These are phyloP conservation scores for Paramecium pentaurelia DNA, from an alignment of 73 alveolate species.

Conservation along the genomic window DNA sequence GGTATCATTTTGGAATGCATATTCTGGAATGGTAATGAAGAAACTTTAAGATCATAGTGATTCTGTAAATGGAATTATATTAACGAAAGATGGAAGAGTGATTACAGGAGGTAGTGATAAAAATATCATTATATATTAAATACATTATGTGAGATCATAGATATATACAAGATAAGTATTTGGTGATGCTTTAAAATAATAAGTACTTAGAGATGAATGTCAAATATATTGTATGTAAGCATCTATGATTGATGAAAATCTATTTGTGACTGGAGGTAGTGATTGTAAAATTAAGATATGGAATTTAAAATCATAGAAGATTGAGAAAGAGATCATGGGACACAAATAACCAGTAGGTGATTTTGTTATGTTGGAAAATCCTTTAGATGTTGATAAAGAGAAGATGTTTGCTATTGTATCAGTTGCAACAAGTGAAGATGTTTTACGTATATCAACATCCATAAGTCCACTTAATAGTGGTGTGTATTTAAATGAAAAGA, in stretches of 20 bases:
- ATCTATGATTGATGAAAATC: slow-evolving; percentile 46
- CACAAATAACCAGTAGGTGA: slow-evolving; percentile 53
- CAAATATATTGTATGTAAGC: slow-evolving; percentile 17
- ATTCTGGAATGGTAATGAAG: slow-evolving; percentile 33
- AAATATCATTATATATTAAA: neutral
- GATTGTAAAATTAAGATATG: slow-evolving; percentile 55
- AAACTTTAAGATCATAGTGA: neutral
- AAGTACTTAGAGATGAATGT: neutral
- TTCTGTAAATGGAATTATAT: neutral
- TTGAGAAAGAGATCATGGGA: slow-evolving; percentile 48
- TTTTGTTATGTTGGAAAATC: slow-evolving; percentile 55
- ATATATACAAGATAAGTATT: slow-evolving; percentile 15
- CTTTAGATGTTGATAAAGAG: slow-evolving; percentile 40
- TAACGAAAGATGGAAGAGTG: neutral
- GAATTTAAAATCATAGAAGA: slow-evolving; percentile 7
- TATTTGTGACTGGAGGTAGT: slow-evolving; percentile 56
- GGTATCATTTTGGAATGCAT: slow-evolving; percentile 21
- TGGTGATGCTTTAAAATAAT: neutral
- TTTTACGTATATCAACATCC: neutral
- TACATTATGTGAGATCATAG: slow-evolving; percentile 10
- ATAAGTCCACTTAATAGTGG: slow-evolving; percentile 48
- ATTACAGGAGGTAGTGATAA: neutral
- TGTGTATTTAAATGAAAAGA: neutral
- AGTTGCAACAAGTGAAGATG: slow-evolving; percentile 14
- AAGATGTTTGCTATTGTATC: slow-evolving; percentile 40